Evolutionary conservation across 2,329 filamentous ascomycete species (phyloP).

Genomic region (Fusarium sp.): DNA sequence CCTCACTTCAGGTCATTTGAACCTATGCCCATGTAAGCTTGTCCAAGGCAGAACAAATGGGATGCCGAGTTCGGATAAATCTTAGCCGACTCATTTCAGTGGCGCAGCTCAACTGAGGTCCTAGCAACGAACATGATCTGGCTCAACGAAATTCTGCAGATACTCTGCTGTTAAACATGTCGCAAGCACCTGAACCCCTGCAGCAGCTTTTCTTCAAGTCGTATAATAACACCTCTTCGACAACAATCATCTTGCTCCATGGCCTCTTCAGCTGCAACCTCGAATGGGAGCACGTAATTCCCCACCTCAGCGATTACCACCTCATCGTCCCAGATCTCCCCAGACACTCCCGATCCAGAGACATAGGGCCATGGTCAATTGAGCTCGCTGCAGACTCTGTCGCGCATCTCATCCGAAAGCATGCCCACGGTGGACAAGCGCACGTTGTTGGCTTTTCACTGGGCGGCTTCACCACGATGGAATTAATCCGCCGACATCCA

Average conservation of each 20-base stretch:
- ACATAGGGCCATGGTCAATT: conserved; percentile 45
- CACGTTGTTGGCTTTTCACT: conserved; percentile 54
- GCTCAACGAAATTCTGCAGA: not conserved
- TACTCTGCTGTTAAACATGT: not conserved
- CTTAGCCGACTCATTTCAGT: not conserved
- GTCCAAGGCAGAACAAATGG: too few species aligned
- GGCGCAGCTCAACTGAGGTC: not conserved
- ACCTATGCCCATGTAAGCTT: too few species aligned
- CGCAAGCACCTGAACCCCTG: not conserved
- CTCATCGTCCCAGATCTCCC: conserved; percentile 52
- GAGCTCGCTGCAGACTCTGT: conserved; percentile 44
- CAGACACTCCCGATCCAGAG: conserved; percentile 49
- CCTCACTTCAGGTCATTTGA: too few species aligned
- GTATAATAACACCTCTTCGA: conserved; percentile 38
- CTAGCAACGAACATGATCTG: too few species aligned
- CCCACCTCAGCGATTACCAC: conserved; percentile 50
- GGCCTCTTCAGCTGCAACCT: conserved; percentile 47
- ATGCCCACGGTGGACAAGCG: conserved; percentile 48
- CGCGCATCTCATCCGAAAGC: conserved; percentile 46
- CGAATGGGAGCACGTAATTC: conserved; percentile 48
- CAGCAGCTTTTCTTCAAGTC: not conserved
- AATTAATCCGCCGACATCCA: conserved; percentile 1
- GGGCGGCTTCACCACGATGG: conserved; percentile 43
- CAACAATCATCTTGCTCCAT: conserved; percentile 47
- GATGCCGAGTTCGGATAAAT: not conserved